Percentiles rank a stretch among this genome's conserved stretches.
phyloP scores from a whole-genome alignment of 2,329 filamentous ascomycete genomes.

The Fusarium mundagurra region DNA sequence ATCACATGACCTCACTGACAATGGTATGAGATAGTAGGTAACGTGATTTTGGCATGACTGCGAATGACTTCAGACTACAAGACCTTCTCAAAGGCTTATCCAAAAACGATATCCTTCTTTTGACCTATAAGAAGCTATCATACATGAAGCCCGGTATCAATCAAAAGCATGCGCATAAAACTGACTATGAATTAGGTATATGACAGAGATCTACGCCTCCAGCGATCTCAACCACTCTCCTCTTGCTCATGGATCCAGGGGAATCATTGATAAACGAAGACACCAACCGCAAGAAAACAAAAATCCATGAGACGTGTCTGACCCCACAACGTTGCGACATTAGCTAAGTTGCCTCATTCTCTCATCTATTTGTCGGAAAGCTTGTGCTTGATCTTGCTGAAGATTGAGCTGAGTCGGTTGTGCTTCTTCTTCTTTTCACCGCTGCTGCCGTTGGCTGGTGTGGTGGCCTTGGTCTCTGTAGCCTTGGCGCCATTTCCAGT shows the following conservation, averaged over 20 bases:
- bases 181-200: constrained; percentile 50
- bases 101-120: constrained; percentile 26
- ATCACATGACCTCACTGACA: constrained; percentile 12
- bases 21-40: not conserved
- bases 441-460: constrained; percentile 23
- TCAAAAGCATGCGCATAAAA: constrained; percentile 38
- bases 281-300: constrained; percentile 48
- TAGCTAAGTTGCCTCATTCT: constrained; percentile 33
- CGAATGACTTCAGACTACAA: not conserved
- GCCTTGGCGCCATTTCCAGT: constrained; percentile 35
- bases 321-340: constrained; percentile 39
- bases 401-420: constrained; percentile 70
- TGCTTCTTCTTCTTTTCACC: constrained; percentile 75
- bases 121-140: constrained; percentile 27
- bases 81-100: constrained; percentile 4
- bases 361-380: constrained; percentile 47
- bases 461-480: constrained; percentile 36
- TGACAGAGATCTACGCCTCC: constrained; percentile 47
- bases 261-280: constrained; percentile 54
- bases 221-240: constrained; percentile 44
- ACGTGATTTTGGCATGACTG: not conserved
- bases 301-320: constrained; percentile 37
- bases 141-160: constrained; percentile 42
- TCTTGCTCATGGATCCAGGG: constrained; percentile 49
- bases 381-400: constrained; percentile 66